Evolutionary conservation across 371 early-diverging fungal species (phyloP).

Genomic region (Mucor irregularis): DNA sequence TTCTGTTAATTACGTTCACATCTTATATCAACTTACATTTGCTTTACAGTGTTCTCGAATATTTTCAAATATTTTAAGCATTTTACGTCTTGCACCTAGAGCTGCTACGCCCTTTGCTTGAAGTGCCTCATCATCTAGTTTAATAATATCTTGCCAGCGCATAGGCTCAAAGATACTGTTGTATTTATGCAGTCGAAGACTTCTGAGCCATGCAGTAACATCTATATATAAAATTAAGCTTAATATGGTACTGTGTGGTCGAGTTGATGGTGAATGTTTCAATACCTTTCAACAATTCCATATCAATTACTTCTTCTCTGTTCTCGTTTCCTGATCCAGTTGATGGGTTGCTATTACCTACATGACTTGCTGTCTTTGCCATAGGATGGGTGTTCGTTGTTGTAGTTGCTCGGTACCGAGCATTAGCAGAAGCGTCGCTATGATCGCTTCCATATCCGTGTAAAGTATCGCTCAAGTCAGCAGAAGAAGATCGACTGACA

Average conservation of each 20-base stretch:
- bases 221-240: constrained; percentile 47
- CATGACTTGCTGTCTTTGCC: neutral
- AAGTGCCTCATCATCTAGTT: constrained; percentile 80
- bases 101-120: constrained; percentile 86
- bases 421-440: constrained; percentile 17
- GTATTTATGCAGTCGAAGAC: constrained; percentile 90
- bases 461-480: constrained; percentile 7
- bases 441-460: constrained; percentile 12
- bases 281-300: constrained; percentile 71
- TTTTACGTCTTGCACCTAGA: constrained; percentile 91
- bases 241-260: neutral
- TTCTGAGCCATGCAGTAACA: constrained; percentile 84
- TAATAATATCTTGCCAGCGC: constrained; percentile 86
- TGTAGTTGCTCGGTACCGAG: neutral
- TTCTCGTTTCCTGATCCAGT: too few relatives aligned
- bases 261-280: too few relatives aligned
- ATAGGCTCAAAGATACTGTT: constrained; percentile 82
- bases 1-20: too few relatives aligned
- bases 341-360: too few relatives aligned
- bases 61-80: constrained; percentile 92
- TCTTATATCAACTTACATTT: constrained; percentile 30
- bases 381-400: neutral
- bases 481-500: constrained; percentile 25
- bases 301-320: constrained; percentile 75
- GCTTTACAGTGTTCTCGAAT: constrained; percentile 55